Percentiles rank a stretch among this genome's conserved stretches.
Conservation (phyloP, 23 red algal species). For the Porphyridium purpureum region DNA sequence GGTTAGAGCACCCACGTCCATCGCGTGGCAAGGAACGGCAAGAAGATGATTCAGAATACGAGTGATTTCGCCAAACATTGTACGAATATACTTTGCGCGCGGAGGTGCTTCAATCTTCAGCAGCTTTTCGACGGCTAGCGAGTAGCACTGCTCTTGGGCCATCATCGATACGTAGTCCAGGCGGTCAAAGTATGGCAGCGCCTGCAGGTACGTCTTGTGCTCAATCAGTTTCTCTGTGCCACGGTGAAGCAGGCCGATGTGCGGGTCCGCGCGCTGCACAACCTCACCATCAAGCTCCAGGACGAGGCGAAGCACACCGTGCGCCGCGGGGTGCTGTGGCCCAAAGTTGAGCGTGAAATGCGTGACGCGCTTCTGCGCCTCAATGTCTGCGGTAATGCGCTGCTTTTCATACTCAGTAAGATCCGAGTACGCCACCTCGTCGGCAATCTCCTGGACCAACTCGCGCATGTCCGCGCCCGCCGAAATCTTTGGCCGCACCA, state of each 20-base stretch:
- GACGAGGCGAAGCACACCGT: slow-evolving; percentile 94
- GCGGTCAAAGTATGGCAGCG: slow-evolving; percentile 96
- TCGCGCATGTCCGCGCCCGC: too few relatives aligned
- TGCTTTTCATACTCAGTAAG: slow-evolving; percentile 19
- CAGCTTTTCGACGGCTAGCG: slow-evolving; percentile 96
- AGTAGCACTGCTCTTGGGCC: slow-evolving; percentile 95
- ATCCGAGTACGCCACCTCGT: neutral
- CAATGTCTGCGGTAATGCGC: slow-evolving; percentile 57
- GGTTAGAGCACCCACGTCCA: slow-evolving; percentile 97
- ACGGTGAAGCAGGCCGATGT: slow-evolving; percentile 92
- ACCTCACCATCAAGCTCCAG: slow-evolving; percentile 91
- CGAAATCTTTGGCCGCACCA: too few relatives aligned
- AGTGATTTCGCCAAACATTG: slow-evolving; percentile 92
- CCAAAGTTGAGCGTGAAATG: slow-evolving; percentile 98
- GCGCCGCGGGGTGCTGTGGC: slow-evolving; percentile 97
- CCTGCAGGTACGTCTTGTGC: slow-evolving; percentile 96
- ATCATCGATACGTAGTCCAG: slow-evolving; percentile 99
- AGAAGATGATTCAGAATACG: slow-evolving; percentile 95
- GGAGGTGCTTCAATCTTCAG: slow-evolving; percentile 80
- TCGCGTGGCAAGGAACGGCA: slow-evolving; percentile 83
- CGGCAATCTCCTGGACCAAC: too few relatives aligned
- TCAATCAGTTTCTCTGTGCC: slow-evolving; percentile 99
- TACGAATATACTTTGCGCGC: slow-evolving; percentile 94
- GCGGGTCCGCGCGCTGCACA: slow-evolving; percentile 73
- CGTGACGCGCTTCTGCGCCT: slow-evolving; percentile 62